A percentile compares a stretch with the other conserved stretches of the same genome.
Conservation (phyloP, 768 basidiomycete species). For the Tylopilus plumbeoviolaceoides region DNA sequence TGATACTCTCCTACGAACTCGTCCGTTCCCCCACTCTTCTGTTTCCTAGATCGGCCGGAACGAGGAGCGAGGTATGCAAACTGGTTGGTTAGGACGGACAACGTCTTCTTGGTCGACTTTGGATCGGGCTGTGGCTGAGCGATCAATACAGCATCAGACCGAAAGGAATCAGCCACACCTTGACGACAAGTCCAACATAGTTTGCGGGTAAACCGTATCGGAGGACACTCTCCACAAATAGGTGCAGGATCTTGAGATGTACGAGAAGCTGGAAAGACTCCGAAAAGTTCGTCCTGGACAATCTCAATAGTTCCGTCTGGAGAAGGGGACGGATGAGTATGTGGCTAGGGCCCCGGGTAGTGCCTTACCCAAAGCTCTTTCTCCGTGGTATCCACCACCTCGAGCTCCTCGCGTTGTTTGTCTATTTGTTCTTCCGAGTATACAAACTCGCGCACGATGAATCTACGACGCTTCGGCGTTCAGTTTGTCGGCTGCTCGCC, state of each 20-base stretch:
- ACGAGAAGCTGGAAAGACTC: conserved; percentile 94
- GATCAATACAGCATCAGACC: conserved; percentile 1
- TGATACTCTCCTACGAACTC: conserved; percentile 91
- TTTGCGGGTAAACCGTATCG: conserved; percentile 93
- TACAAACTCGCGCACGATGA: conserved; percentile 90
- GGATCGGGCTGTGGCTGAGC: conserved; percentile 65
- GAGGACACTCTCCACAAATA: conserved; percentile 94
- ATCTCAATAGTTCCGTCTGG: conserved; percentile 85
- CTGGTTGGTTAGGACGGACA: conserved; percentile 67
- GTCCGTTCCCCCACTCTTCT: conserved; percentile 39
- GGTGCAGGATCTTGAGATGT: conserved; percentile 85
- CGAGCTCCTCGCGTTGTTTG: conserved; percentile 79
- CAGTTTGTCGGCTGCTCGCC: not conserved
- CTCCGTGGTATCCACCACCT: conserved; percentile 78
- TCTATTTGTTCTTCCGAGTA: conserved; percentile 79
- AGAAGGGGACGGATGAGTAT: not conserved
- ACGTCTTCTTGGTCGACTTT: conserved; percentile 75
- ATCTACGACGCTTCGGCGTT: conserved; percentile 45
- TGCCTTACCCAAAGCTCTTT: conserved; percentile 92
- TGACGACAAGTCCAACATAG: conserved; percentile 77
- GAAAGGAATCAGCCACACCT: conserved; percentile 42
- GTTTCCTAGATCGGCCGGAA: conserved; percentile 45
- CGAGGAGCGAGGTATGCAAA: conserved; percentile 80
- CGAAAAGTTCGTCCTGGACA: conserved; percentile 94
- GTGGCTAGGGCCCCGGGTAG: not conserved